A percentile compares a stretch with the other conserved stretches of the same genome.
Conservation (phyloP, 768 basidiomycete genomes). For the Leccinum variicolor region DNA sequence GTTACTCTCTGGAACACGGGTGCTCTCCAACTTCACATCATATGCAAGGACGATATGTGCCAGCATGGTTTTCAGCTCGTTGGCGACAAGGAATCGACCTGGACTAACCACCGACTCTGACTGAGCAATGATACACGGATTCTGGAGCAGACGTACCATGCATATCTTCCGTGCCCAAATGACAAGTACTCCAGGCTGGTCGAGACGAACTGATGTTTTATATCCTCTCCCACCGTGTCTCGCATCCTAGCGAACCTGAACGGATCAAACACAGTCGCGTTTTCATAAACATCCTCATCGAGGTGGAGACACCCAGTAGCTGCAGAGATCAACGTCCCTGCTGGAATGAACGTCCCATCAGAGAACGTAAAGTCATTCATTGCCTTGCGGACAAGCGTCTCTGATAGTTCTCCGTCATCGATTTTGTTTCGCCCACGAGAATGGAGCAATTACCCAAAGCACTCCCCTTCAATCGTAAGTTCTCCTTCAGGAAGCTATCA, state of each 20-base stretch:
- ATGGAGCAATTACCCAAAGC: background rate
- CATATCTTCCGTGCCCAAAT: background rate
- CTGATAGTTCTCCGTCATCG: slow-evolving; percentile 7
- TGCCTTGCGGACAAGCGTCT: slow-evolving; percentile 31
- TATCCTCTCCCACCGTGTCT: slow-evolving; percentile 31
- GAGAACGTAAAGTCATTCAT: slow-evolving; percentile 34
- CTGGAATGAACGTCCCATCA: slow-evolving; percentile 28
- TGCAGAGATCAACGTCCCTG: slow-evolving; percentile 21
- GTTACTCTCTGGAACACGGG: background rate
- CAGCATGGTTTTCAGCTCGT: background rate
- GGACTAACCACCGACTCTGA: background rate
- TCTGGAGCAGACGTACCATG: slow-evolving; percentile 6
- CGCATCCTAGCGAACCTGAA: slow-evolving; percentile 44
- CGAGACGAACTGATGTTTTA: background rate
- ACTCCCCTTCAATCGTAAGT: background rate
- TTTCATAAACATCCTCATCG: slow-evolving; percentile 26
- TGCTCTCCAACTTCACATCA: background rate
- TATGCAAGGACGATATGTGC: background rate
- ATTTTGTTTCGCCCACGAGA: background rate
- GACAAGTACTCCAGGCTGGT: background rate
- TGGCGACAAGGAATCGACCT: slow-evolving; percentile 10
- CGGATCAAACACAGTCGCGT: slow-evolving; percentile 39
- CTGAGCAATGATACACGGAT: background rate
- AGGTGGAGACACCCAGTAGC: slow-evolving; percentile 24
- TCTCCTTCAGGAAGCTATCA: background rate